These are phyloP conservation scores for Cajanus cajan DNA, from an alignment of 306 rosid species.

Conservation along the genomic window DNA sequence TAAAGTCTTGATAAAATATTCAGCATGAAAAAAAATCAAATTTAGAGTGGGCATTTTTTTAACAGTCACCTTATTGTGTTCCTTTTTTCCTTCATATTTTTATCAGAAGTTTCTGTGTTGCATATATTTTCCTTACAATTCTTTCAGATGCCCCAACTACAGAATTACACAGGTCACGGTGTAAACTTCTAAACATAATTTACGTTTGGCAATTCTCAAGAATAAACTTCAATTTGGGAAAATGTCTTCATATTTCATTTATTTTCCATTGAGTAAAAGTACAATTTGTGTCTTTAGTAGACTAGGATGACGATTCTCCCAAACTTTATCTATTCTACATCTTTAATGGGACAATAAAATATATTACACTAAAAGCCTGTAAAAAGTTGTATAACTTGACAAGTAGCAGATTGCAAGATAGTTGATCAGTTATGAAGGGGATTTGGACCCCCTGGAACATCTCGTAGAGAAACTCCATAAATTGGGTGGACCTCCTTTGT, in stretches of 20 bases:
- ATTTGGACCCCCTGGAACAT: conserved; percentile 82
- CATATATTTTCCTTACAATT: neutral
- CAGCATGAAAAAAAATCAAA: neutral
- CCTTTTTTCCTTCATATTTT: neutral
- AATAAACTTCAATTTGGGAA: neutral
- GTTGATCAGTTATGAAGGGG: conserved; percentile 80
- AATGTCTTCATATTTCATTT: conserved; percentile 28
- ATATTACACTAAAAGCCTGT: conserved; percentile 38
- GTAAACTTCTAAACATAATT: conserved; percentile 5
- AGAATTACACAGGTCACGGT: neutral
- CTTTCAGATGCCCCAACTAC: conserved; percentile 19
- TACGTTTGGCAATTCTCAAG: conserved; percentile 13
- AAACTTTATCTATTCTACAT: conserved; percentile 34
- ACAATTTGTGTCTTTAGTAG: conserved; percentile 13
- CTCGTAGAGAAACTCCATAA: conserved; percentile 58
- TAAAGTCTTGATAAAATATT: neutral
- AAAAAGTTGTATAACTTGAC: conserved; percentile 43
- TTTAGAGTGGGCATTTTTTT: neutral
- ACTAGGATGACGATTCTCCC: conserved; percentile 17
- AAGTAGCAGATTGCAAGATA: conserved; percentile 32
- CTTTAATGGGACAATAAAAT: conserved; percentile 16
- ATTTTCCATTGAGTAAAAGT: conserved; percentile 29
- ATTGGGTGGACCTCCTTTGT: conserved; percentile 30
- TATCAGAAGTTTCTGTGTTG: neutral
- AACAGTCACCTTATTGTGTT: neutral